Conservation (phyloP, 75 land plant genomes). For the Picea sitchensis region DNA sequence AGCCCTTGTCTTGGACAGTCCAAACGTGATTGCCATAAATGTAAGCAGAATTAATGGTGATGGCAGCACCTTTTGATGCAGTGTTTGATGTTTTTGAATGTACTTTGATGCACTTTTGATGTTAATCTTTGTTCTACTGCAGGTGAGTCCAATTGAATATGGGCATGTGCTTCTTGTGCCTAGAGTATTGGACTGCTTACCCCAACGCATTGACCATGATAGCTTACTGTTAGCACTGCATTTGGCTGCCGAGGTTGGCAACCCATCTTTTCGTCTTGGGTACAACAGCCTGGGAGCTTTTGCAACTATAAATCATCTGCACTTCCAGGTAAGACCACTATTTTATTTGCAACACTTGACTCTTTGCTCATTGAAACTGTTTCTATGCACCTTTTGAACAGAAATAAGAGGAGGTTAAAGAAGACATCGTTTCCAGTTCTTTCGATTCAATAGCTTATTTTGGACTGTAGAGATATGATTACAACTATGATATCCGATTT, state of each 20-base stretch:
- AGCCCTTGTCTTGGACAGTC: conserved; percentile 48
- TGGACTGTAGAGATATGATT: background rate
- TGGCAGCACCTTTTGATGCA: background rate
- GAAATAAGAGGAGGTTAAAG: too few relatives aligned
- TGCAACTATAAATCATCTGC: conserved; percentile 98
- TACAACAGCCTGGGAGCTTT: conserved; percentile 98
- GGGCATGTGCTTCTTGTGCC: conserved; percentile 97
- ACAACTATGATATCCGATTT: background rate
- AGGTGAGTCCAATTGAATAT: conserved; percentile 99
- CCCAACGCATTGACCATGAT: conserved; percentile 76
- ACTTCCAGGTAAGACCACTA: conserved; percentile 67
- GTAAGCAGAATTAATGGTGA: conserved; percentile 27
- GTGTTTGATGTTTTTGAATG: background rate
- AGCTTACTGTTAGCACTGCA: conserved; percentile 79
- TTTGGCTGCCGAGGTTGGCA: conserved; percentile 76
- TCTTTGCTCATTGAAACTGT: too few relatives aligned
- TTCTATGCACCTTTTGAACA: too few relatives aligned
- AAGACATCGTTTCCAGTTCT: too few relatives aligned
- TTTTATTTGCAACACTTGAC: too few relatives aligned
- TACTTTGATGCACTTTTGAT: conserved; percentile 66
- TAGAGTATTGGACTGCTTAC: conserved; percentile 63
- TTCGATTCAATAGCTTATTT: background rate
- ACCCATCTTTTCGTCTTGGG: conserved; percentile 78
- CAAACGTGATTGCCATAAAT: conserved; percentile 86
- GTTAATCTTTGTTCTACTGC: background rate